Percentiles rank a stretch among this genome's conserved stretches.
Evolutionary conservation across 1,284 basidiomycete species (phyloP).

Genomic region (Mixia osmundae): DNA sequence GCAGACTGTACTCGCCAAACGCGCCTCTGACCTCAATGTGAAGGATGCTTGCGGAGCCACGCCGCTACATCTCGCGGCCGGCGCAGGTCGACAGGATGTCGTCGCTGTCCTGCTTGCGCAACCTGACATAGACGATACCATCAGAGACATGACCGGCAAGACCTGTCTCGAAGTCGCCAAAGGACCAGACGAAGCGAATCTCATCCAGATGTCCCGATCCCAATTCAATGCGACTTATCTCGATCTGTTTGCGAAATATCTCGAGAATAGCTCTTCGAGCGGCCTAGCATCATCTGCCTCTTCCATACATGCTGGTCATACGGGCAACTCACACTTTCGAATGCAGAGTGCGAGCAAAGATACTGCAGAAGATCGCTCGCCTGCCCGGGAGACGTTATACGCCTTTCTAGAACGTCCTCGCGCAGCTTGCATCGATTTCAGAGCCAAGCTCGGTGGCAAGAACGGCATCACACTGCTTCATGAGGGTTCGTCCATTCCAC

Average conservation of each 20-base stretch:
- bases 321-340: too few relatives aligned
- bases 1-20: constrained; percentile 14
- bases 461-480: constrained; percentile 8
- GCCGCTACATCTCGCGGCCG: constrained; percentile 63
- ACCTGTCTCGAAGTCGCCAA: constrained; percentile 49
- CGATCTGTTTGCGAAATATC: constrained; percentile 32
- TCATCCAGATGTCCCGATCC: constrained; percentile 64
- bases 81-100: constrained; percentile 53
- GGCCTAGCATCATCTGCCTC: not conserved
- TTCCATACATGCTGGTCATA: too few relatives aligned
- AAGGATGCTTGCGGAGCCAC: constrained; percentile 35
- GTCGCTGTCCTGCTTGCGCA: constrained; percentile 23
- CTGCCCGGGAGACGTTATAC: not conserved
- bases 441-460: constrained; percentile 2
- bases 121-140: constrained; percentile 39
- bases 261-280: not conserved
- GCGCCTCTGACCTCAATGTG: constrained; percentile 11
- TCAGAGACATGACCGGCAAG: constrained; percentile 42
- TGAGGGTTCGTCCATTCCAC: constrained; percentile 1
- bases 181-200: constrained; percentile 36
- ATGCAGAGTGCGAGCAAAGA: too few relatives aligned
- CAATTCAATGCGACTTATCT: constrained; percentile 54
- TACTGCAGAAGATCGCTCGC: too few relatives aligned
- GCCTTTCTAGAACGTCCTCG: too few relatives aligned
- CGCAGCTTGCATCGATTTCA: constrained; percentile 6